Conservation (phyloP, 345 rosid genomes). For the Fremontodendron californicum region DNA sequence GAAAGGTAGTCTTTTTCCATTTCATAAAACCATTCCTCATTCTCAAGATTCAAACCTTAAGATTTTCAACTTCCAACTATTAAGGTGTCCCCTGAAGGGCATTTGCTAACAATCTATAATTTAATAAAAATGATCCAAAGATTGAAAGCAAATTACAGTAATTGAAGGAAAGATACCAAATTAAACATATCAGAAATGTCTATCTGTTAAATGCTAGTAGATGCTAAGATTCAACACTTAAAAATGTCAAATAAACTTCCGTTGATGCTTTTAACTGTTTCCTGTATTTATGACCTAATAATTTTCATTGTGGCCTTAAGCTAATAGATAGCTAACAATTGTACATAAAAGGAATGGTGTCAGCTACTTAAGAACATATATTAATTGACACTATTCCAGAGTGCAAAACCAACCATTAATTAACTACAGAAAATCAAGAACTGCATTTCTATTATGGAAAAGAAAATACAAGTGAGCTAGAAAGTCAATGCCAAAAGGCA, state of each 20-base stretch:
- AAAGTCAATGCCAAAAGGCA: background rate
- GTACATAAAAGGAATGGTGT: background rate
- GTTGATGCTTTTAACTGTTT: background rate
- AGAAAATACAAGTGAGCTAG: background rate
- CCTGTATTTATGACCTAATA: background rate
- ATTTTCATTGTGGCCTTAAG: background rate
- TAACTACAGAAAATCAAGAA: background rate
- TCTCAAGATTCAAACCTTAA: background rate
- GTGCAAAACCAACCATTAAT: background rate
- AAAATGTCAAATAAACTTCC: background rate
- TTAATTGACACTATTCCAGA: background rate
- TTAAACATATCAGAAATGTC: background rate
- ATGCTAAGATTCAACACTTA: background rate
- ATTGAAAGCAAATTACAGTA: background rate
- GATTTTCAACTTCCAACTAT: background rate
- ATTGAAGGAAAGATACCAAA: background rate
- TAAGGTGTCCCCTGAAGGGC: background rate
- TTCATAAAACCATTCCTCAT: background rate
- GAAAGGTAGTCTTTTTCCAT: background rate
- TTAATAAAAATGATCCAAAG: background rate
- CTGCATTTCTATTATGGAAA: background rate
- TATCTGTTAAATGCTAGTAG: background rate
- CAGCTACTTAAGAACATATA: background rate
- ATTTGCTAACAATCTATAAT: background rate
- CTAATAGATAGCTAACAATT: background rate